Evolutionary conservation across 2,329 filamentous ascomycete species (phyloP).

Genomic region (Colletotrichum chrysophilum): DNA sequence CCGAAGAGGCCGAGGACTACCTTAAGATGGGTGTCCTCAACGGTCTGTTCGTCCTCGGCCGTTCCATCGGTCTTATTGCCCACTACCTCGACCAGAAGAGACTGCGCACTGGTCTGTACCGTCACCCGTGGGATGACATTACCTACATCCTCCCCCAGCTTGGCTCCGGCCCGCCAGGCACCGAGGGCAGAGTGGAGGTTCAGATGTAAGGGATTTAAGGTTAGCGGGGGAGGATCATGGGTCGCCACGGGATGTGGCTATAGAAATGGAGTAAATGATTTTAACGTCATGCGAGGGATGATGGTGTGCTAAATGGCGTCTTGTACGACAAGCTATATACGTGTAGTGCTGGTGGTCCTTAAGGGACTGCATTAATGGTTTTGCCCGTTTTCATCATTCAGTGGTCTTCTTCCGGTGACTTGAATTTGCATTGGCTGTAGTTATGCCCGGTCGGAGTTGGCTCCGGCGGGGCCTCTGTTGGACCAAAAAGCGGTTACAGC

Average conservation of each 20-base stretch:
- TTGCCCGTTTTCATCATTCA: slow-evolving; percentile 3
- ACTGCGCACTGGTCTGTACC: slow-evolving; percentile 96
- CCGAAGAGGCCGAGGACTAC: slow-evolving; percentile 98
- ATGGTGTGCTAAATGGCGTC: slow-evolving; percentile 23
- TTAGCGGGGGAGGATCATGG: slow-evolving; percentile 21
- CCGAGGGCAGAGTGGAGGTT: slow-evolving; percentile 90
- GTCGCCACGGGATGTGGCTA: slow-evolving; percentile 20
- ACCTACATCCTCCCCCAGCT: slow-evolving; percentile 91
- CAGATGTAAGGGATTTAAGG: slow-evolving; percentile 60
- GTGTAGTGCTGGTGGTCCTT: slow-evolving; percentile 39
- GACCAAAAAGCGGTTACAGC: neutral
- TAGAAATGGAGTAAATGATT: slow-evolving; percentile 23
- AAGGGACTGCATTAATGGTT: slow-evolving; percentile 24
- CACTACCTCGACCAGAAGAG: slow-evolving; percentile 99
- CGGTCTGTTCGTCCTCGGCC: slow-evolving; percentile 97
- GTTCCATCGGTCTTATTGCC: slow-evolving; percentile 98
- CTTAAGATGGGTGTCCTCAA: slow-evolving; percentile 99
- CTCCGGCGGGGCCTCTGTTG: neutral
- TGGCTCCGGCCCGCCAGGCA: slow-evolving; percentile 72
- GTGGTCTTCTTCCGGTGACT: neutral
- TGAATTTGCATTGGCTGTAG: fast-evolving
- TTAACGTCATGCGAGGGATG: slow-evolving; percentile 23
- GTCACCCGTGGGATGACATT: slow-evolving; percentile 99
- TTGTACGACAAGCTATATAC: slow-evolving; percentile 42
- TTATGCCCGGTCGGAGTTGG: neutral